Evolutionary conservation across 1,284 basidiomycete species (phyloP), one percentile per base, ranked within the genome.

Genomic region (Schizophyllum amplum): DNA sequence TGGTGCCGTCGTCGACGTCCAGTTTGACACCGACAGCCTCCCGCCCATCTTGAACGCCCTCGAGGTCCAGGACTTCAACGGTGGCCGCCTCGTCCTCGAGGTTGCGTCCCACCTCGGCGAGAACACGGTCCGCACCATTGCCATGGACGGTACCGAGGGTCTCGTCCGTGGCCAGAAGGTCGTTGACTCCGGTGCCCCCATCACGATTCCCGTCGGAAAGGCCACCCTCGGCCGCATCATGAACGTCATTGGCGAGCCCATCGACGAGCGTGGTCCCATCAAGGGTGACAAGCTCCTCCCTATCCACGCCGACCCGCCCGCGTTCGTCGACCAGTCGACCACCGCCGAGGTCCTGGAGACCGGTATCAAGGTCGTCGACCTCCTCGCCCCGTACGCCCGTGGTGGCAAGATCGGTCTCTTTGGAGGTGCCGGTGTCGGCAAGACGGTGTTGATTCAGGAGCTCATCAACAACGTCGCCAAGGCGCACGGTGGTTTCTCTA

Each of bases 391-490:
- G 60, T 99, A 99, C 75, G 96, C 95, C 68, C 95, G 96, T 90
- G 96, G 96, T 83, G 96, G 96, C 78, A 99, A 99, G 82, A 98
- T 99, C 76, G 96, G 96, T 87, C 92, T 99, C 69, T 97, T 99
- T 79, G 96, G 96, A 72, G 96, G 96, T 91, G 96, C 96, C 71
- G 96, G 96, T 91, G 96, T 99, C 81, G 96, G 96, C 68, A 98
- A 98, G 86, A 98, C 96, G 61, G 96, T 98, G 72, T 81, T 98
- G 75, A 98, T 98, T 76, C 92, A 94, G 75, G 95, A 98, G 75
- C 87, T 99, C 69, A 99, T 99, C 81, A 98, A 99, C 89, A 98
- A 99, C 83, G 94, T 99, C 72, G 96, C 96, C 72, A 99, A 98
- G 83, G 96, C 96, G 59, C 96, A 98, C 76, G 96, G 96, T 94